A percentile compares a stretch with the other conserved stretches of the same genome.
Conservation (phyloP, 139 green algal genomes). For the Closterium sp. region DNA sequence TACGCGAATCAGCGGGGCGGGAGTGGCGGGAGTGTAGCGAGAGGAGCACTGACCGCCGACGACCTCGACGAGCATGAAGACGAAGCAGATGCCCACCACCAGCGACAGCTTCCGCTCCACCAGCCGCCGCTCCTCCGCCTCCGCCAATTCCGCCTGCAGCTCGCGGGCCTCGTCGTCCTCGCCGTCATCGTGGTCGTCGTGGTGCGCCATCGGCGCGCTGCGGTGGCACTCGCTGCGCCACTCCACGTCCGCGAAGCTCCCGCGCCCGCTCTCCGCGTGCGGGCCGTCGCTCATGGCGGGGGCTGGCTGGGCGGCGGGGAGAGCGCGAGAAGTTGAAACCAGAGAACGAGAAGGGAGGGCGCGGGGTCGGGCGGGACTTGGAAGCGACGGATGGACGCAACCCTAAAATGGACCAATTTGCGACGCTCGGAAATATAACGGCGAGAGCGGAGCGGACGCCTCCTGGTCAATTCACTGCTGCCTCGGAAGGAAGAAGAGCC, state of each 20-base stretch:
- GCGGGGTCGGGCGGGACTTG: no score
- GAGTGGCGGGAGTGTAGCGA: no score
- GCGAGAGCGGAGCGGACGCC: no score
- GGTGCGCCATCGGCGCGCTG: neutral
- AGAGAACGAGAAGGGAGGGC: neutral
- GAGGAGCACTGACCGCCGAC: slow-evolving; percentile 1
- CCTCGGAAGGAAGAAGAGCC: no score
- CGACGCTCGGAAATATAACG: no score
- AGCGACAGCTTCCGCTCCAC: slow-evolving; percentile 3
- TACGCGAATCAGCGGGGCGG: neutral
- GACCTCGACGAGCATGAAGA: slow-evolving; percentile 27
- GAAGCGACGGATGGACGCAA: no score
- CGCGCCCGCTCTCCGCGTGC: neutral
- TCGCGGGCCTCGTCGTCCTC: neutral
- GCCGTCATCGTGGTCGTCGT: neutral
- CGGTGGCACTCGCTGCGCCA: neutral
- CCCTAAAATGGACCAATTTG: no score
- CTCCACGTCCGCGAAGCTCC: neutral
- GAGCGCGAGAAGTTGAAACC: neutral
- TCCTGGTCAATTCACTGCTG: no score
- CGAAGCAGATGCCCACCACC: slow-evolving; percentile 6
- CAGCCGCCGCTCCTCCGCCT: neutral
- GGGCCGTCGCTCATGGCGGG: neutral
- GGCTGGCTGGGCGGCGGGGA: neutral
- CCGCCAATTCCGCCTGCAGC: neutral